These are phyloP conservation scores for Ophiostoma perfectum DNA, from an alignment of 2,329 filamentous ascomycete species.

Conservation along the genomic window DNA sequence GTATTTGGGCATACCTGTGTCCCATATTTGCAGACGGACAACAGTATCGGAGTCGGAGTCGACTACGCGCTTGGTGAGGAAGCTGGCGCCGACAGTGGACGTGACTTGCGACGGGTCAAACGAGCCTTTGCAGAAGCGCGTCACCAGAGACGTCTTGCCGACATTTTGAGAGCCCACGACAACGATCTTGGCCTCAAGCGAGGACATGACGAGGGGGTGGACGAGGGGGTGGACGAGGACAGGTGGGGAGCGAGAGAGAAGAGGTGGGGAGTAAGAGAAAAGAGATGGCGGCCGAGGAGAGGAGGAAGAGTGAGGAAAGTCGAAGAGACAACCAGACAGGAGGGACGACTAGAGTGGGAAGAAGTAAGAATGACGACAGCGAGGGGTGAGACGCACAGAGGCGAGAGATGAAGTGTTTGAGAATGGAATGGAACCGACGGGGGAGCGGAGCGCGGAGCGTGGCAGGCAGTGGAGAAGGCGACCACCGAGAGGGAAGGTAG, in stretches of 20 bases:
- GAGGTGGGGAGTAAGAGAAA: background rate
- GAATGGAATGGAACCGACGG: constrained; percentile 11
- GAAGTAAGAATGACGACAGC: constrained; percentile 8
- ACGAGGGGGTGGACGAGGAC: background rate
- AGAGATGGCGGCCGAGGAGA: background rate
- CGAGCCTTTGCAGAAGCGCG: constrained; percentile 67
- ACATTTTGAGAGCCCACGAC: constrained; percentile 75
- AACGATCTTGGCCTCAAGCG: constrained; percentile 75
- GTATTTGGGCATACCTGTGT: too few species aligned
- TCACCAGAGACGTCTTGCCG: constrained; percentile 72
- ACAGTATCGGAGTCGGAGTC: constrained; percentile 55
- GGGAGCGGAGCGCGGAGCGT: constrained; percentile 13
- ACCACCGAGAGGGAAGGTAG: background rate
- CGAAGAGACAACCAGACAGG: background rate
- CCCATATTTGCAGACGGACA: too few species aligned
- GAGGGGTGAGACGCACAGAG: background rate
- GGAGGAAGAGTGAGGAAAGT: background rate
- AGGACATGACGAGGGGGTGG: constrained; percentile 40
- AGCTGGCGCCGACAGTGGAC: constrained; percentile 74
- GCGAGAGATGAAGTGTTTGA: constrained; percentile 14
- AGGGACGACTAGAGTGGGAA: constrained; percentile 3
- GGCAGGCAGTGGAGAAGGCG: constrained; percentile 16
- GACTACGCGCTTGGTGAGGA: constrained; percentile 71
- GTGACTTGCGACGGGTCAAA: constrained; percentile 60
- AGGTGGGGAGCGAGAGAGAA: background rate